Base-by-base conservation (phyloP, 176 grass and related monocot species). In the Oryza glaberrima region DNA sequence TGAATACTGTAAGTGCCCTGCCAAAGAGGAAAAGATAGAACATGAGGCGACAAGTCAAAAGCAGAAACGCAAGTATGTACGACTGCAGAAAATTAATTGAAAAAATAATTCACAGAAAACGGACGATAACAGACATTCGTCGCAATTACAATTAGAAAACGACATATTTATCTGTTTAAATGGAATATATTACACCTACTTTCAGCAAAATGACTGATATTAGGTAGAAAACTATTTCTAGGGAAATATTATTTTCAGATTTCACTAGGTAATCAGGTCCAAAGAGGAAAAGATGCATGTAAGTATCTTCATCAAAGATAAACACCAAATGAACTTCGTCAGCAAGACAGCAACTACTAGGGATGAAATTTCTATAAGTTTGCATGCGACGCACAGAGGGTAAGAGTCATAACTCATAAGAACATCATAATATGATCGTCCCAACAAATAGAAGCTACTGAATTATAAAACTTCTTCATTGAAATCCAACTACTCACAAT, bases 1-100 rank as follows among this genome's bases (percentile, higher is more conserved):
- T 99, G 94, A 32, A 94, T 96, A 90, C 93, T 94, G 75, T 99
- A 99, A n/a, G 91, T 90, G 34, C 96, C 96, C 96, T 96, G 91
- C 79, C 25, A 82, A 84, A 79, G 65, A 65, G 16, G 20, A 81
- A 81, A 83, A 86, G 1, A 75, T 15, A 44, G 25, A 35, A 25
- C 51, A 61, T 77, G 11, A 89, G 77, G 48, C 3, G 40, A 20
- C 13, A 72, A 8, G 2, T 48, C 2, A 15, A 45, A 92, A 72
- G 26, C 76, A 73, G 48, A 79, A 32, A 36, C 22, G 63, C 46
- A 52, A 51, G 51, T 60, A 67, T 60, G 4, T 51, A 11, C 2
- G 30, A 17, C 10, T 30, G 41, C 45, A 82, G 6, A 77, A 77
- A 65, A 75, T 61, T 25, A 63, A 69, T 9, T 46, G 40, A 41